phyloP scores from a whole-genome alignment of 257 asterid species.

The Solanum pinnatisectum region DNA sequence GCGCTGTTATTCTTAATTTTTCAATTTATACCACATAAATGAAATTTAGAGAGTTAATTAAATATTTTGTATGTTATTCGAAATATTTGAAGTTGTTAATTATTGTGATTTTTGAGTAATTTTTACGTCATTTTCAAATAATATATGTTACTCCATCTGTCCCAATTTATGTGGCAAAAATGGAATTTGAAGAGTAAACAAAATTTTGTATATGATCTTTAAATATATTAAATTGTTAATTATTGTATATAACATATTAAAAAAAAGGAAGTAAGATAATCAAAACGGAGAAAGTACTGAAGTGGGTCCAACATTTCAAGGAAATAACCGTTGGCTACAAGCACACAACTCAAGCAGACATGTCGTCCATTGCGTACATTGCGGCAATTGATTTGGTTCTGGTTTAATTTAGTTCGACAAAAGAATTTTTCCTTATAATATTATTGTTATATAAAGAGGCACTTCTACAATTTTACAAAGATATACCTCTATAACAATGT shows the following conservation, averaged over 20 bases:
- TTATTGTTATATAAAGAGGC: neutral
- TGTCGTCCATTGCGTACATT: neutral
- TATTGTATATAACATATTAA: neutral
- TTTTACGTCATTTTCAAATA: too few species aligned
- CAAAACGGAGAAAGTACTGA: neutral
- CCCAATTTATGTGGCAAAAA: neutral
- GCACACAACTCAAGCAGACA: neutral
- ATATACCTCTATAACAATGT: neutral
- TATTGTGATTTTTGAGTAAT: too few species aligned
- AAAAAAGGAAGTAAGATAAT: too few species aligned
- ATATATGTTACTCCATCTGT: too few species aligned
- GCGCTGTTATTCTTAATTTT: neutral
- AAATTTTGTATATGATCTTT: neutral
- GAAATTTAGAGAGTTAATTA: too few species aligned
- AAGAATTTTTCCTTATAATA: neutral
- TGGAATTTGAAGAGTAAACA: neutral
- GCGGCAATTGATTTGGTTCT: neutral
- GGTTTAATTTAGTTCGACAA: neutral
- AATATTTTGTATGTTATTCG: too few species aligned
- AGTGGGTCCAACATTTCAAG: neutral
- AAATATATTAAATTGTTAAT: neutral
- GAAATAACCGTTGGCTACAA: neutral
- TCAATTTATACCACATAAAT: rapidly evolving
- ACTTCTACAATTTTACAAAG: too few species aligned
- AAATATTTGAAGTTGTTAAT: too few species aligned